Evolutionary conservation across 495 filamentous ascomycete genomes (phyloP).

Genomic region (Xylaria flabelliformis): DNA sequence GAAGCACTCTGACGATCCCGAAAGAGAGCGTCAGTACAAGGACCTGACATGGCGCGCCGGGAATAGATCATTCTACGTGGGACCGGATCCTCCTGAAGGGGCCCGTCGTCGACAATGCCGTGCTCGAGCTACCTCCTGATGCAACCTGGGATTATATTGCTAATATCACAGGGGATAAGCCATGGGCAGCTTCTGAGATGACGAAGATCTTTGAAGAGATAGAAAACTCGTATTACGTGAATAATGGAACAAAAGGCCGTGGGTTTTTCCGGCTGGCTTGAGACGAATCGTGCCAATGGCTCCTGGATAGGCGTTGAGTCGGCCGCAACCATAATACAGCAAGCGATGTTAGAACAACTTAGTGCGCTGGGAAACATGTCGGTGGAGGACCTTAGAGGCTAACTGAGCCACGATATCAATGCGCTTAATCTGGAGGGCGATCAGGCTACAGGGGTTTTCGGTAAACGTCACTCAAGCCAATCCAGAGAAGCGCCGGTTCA

Average conservation of each 20-base stretch:
- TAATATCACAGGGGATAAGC: slow-evolving; percentile 45
- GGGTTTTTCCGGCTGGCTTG: slow-evolving; percentile 49
- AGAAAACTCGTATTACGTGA: slow-evolving; percentile 48
- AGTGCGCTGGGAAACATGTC: slow-evolving; percentile 35
- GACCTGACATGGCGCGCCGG: slow-evolving; percentile 44
- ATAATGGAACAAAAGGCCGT: slow-evolving; percentile 41
- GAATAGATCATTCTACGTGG: slow-evolving; percentile 48
- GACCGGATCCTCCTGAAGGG: slow-evolving; percentile 43
- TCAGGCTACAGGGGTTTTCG: slow-evolving; percentile 41
- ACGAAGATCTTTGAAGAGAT: slow-evolving; percentile 44
- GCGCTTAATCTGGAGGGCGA: slow-evolving; percentile 40
- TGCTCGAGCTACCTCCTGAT: slow-evolving; percentile 36
- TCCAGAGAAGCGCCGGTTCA: slow-evolving; percentile 40
- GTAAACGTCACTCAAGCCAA: slow-evolving; percentile 46
- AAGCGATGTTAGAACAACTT: slow-evolving; percentile 43
- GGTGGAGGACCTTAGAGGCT: slow-evolving; percentile 28
- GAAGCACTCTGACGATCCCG: slow-evolving; percentile 39
- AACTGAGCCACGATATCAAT: slow-evolving; percentile 33
- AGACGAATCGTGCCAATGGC: slow-evolving; percentile 43
- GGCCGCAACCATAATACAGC: slow-evolving; percentile 46
- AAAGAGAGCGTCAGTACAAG: slow-evolving; percentile 42
- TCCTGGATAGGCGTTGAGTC: slow-evolving; percentile 41
- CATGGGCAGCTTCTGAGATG: slow-evolving; percentile 49
- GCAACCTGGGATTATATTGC: slow-evolving; percentile 44
- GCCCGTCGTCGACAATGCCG: slow-evolving; percentile 41